Evolutionary conservation across 2,329 filamentous ascomycete species (phyloP).

Genomic region (Aspergillus fructus): DNA sequence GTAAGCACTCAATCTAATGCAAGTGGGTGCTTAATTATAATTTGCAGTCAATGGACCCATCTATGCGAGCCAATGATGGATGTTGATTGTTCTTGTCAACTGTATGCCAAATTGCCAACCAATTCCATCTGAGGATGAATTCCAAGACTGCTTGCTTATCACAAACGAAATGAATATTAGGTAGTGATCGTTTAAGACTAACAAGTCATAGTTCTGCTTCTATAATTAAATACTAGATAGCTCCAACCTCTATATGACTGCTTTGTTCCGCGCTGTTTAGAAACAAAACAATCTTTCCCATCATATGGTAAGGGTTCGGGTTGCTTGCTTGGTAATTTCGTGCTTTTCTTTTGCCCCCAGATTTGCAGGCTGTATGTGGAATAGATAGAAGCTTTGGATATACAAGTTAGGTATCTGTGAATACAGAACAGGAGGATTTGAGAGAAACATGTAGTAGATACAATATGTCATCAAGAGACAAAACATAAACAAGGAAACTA

Average conservation of each 20-base stretch:
- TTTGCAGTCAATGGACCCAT: not conserved
- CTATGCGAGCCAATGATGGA: not conserved
- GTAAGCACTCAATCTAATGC: not conserved
- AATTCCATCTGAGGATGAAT: not conserved
- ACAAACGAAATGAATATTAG: too few relatives aligned
- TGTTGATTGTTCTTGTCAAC: too few relatives aligned
- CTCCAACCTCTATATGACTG: too few relatives aligned
- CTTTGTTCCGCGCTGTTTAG: too few relatives aligned
- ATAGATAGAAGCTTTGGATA: not conserved
- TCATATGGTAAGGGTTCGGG: too few relatives aligned
- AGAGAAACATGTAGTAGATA: not conserved
- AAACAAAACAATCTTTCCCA: too few relatives aligned
- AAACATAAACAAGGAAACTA: slow-evolving; percentile 5
- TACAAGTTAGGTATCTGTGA: not conserved
- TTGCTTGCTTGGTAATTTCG: not conserved
- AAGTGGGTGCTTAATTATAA: not conserved
- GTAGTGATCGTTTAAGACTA: too few relatives aligned
- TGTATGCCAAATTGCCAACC: not conserved
- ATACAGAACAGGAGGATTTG: not conserved
- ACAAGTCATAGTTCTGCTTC: too few relatives aligned
- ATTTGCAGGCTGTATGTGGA: not conserved
- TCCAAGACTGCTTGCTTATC: too few relatives aligned
- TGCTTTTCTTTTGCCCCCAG: not conserved
- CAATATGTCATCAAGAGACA: not conserved
- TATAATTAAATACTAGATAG: too few relatives aligned